Percentiles rank a stretch among this genome's conserved stretches.
Conservation (phyloP, 2,329 filamentous ascomycete genomes). For the Fusarium austroafricanum region DNA sequence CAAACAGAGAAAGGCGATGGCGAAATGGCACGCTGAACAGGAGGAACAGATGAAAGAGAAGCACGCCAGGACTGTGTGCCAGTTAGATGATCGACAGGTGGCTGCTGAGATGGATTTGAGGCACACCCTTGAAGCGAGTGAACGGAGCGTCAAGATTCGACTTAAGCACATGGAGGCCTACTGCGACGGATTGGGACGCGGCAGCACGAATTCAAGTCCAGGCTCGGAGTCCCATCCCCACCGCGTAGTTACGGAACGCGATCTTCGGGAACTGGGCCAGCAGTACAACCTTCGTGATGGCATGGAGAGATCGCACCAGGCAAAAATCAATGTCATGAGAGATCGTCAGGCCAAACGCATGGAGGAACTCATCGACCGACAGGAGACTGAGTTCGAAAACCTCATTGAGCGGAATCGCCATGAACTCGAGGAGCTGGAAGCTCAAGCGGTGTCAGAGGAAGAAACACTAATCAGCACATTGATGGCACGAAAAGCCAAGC, state of each 20-base stretch:
- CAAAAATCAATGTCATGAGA: constrained; percentile 73
- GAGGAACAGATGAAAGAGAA: constrained; percentile 66
- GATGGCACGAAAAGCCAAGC: constrained; percentile 55
- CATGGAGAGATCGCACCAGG: constrained; percentile 68
- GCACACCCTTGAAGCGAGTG: constrained; percentile 65
- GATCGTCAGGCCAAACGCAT: constrained; percentile 71
- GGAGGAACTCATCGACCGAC: constrained; percentile 67
- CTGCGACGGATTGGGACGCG: constrained; percentile 64
- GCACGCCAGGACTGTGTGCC: constrained; percentile 63
- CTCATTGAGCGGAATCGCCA: constrained; percentile 59
- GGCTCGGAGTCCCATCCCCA: constrained; percentile 52
- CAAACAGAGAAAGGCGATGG: constrained; percentile 58
- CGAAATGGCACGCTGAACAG: constrained; percentile 61
- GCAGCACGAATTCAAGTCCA: constrained; percentile 47
- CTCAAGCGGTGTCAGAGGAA: constrained; percentile 62
- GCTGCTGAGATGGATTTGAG: constrained; percentile 71
- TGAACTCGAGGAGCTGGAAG: constrained; percentile 62
- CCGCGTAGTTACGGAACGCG: constrained; percentile 68
- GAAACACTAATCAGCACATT: constrained; percentile 61
- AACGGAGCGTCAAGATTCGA: constrained; percentile 66
- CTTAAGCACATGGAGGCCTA: constrained; percentile 76
- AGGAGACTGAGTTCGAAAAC: constrained; percentile 63
- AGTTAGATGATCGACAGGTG: constrained; percentile 72
- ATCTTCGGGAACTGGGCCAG: constrained; percentile 68
- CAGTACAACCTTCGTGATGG: constrained; percentile 71